Conservation (phyloP, 1,139 yeast genomes). For the Hansenula lynferdii region DNA sequence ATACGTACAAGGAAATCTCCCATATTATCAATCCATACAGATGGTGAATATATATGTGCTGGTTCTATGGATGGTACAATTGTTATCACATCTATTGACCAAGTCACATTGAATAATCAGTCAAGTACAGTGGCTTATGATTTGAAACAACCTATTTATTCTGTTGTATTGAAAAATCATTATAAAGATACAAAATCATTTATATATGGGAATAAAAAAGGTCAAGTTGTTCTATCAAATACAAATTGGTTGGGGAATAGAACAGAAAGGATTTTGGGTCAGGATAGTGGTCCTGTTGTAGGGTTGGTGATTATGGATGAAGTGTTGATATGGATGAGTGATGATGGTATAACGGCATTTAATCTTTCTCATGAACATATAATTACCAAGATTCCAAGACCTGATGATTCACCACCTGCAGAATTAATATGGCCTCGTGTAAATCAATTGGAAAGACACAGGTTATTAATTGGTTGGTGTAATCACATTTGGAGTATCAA, state of each 20-base stretch:
- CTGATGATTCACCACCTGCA: slow-evolving; percentile 60
- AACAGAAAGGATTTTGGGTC: slow-evolving; percentile 58
- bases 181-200: slow-evolving; percentile 60
- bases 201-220: slow-evolving; percentile 88
- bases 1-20: slow-evolving; percentile 86
- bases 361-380: slow-evolving; percentile 42
- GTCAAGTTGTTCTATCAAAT: slow-evolving; percentile 70
- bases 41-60: slow-evolving; percentile 72
- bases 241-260: slow-evolving; percentile 86
- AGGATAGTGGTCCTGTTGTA: slow-evolving; percentile 69
- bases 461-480: slow-evolving; percentile 82
- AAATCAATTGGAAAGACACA: slow-evolving; percentile 59
- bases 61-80: slow-evolving; percentile 95
- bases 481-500: slow-evolving; percentile 70
- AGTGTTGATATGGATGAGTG: slow-evolving; percentile 80
- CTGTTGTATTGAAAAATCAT: slow-evolving; percentile 74
- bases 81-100: slow-evolving; percentile 66
- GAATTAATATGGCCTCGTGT: slow-evolving; percentile 85
- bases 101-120: slow-evolving; percentile 25
- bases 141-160: slow-evolving; percentile 84
- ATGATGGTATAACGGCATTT: slow-evolving; percentile 63
- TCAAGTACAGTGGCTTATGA: slow-evolving; percentile 54
- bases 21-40: slow-evolving; percentile 64
- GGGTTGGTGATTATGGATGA: slow-evolving; percentile 58
- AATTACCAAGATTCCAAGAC: slow-evolving; percentile 50